Conservation (phyloP, 495 filamentous ascomycete species). For the Hapsidospora chrysogenum region DNA sequence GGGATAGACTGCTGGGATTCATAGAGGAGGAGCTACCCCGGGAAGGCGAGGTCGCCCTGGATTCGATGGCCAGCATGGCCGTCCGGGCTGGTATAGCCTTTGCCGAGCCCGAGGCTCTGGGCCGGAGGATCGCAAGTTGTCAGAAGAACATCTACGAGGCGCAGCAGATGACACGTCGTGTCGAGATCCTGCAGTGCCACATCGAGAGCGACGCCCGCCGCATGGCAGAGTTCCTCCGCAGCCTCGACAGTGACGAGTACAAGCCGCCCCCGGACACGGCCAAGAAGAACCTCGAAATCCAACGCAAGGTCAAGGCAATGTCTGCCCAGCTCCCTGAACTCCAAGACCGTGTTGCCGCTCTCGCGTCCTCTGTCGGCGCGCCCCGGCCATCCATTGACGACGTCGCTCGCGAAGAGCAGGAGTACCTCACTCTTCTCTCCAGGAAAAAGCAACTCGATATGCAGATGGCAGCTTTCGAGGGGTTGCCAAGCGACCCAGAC, state of each 20-base stretch:
- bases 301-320: constrained; percentile 41
- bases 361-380: constrained; percentile 11
- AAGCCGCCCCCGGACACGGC: constrained; percentile 31
- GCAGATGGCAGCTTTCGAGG: constrained; percentile 40
- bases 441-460: constrained; percentile 39
- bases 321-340: constrained; percentile 38
- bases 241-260: constrained; percentile 26
- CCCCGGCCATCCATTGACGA: constrained; percentile 21
- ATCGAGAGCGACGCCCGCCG: constrained; percentile 15
- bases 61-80: constrained; percentile 21
- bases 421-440: constrained; percentile 29
- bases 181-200: constrained; percentile 22
- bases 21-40: constrained; percentile 22
- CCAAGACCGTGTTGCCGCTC: constrained; percentile 19
- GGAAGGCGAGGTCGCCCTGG: constrained; percentile 25
- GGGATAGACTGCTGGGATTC: constrained; percentile 10
- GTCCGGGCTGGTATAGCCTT: constrained; percentile 13
- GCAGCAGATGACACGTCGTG: constrained; percentile 23
- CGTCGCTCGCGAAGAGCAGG: constrained; percentile 34
- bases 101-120: constrained; percentile 18
- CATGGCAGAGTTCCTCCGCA: constrained; percentile 12
- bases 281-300: constrained; percentile 43
- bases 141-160: constrained; percentile 17
- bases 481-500: constrained; percentile 51
- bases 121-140: constrained; percentile 17